Conservation (phyloP, 257 asterid genomes). For the Nicotiana benthamiana region DNA sequence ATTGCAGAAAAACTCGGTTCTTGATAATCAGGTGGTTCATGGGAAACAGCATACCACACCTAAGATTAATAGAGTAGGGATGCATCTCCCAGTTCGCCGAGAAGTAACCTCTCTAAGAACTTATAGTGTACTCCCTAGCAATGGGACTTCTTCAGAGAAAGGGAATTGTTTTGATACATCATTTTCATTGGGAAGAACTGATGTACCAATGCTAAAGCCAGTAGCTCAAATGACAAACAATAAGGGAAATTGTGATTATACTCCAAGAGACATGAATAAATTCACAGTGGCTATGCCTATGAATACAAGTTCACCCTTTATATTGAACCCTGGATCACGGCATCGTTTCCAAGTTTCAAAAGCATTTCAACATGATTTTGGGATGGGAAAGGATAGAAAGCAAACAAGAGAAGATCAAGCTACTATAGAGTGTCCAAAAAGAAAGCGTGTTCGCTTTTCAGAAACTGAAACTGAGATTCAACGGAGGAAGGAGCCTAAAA, state of each 20-base stretch:
- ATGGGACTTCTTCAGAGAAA: slow-evolving; percentile 13
- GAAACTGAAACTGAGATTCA: slow-evolving; percentile 27
- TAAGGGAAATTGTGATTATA: slow-evolving; percentile 11
- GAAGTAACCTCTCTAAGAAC: slow-evolving; percentile 38
- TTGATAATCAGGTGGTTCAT: slow-evolving; percentile 19
- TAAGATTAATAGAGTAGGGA: slow-evolving; percentile 23
- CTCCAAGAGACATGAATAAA: slow-evolving; percentile 18
- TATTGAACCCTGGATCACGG: slow-evolving; percentile 10
- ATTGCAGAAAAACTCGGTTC: slow-evolving; percentile 18
- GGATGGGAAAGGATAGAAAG: slow-evolving; percentile 20
- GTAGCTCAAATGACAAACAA: background rate
- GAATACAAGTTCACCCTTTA: slow-evolving; percentile 22
- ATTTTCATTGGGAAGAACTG: slow-evolving; percentile 9
- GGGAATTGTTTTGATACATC: slow-evolving; percentile 20
- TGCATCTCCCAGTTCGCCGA: slow-evolving; percentile 31
- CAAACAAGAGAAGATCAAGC: slow-evolving; percentile 23
- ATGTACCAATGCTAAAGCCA: background rate
- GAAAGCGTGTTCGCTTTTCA: slow-evolving; percentile 49
- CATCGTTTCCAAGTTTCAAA: slow-evolving; percentile 10
- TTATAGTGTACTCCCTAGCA: slow-evolving; percentile 33
- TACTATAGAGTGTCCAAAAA: slow-evolving; percentile 17
- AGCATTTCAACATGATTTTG: slow-evolving; percentile 21
- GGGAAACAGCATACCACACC: slow-evolving; percentile 18
- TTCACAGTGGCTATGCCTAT: slow-evolving; percentile 17
- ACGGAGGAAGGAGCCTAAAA: slow-evolving; percentile 21